Evolutionary conservation across 2,329 filamentous ascomycete genomes (phyloP).

Genomic region (Cercospora beticola): DNA sequence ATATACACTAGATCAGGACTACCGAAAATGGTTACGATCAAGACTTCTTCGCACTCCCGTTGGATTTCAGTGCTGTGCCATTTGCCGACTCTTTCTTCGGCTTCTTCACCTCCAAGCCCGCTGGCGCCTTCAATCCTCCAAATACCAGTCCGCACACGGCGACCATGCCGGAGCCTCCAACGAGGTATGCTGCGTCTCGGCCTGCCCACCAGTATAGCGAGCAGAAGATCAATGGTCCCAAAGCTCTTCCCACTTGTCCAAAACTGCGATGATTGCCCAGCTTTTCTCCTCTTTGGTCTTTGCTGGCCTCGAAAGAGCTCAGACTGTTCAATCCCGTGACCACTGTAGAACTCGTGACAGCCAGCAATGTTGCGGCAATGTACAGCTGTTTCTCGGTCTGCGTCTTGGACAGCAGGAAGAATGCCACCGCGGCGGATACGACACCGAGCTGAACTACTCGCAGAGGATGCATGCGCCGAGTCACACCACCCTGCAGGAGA

Average conservation of each 20-base stretch:
- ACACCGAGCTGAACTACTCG: slow-evolving; percentile 78
- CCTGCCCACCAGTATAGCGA: slow-evolving; percentile 99
- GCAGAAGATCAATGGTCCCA: slow-evolving; percentile 88
- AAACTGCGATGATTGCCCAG: slow-evolving; percentile 76
- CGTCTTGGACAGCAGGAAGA: slow-evolving; percentile 73
- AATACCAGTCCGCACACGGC: slow-evolving; percentile 71
- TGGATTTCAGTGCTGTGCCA: slow-evolving; percentile 10
- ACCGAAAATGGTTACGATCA: slow-evolving; percentile 3
- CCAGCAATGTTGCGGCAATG: slow-evolving; percentile 76
- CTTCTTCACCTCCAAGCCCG: slow-evolving; percentile 26
- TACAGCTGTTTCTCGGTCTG: slow-evolving; percentile 71
- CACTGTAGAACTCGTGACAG: slow-evolving; percentile 88
- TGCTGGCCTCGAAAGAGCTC: slow-evolving; percentile 82
- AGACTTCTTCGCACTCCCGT: slow-evolving; percentile 24
- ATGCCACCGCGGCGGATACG: slow-evolving; percentile 72
- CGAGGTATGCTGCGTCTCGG: slow-evolving; percentile 75
- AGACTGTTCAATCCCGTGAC: slow-evolving; percentile 91
- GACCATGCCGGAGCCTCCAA: slow-evolving; percentile 78
- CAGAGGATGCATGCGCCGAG: slow-evolving; percentile 78
- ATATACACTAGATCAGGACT: not conserved
- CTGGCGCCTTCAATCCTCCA: slow-evolving; percentile 66
- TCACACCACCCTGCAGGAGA: slow-evolving; percentile 88
- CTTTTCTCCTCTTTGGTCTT: slow-evolving; percentile 79
- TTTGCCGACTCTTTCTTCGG: slow-evolving; percentile 7
- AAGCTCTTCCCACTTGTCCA: slow-evolving; percentile 82